Base-by-base conservation (phyloP, 116 monocot species). In the Phalaenopsis hybrid region DNA sequence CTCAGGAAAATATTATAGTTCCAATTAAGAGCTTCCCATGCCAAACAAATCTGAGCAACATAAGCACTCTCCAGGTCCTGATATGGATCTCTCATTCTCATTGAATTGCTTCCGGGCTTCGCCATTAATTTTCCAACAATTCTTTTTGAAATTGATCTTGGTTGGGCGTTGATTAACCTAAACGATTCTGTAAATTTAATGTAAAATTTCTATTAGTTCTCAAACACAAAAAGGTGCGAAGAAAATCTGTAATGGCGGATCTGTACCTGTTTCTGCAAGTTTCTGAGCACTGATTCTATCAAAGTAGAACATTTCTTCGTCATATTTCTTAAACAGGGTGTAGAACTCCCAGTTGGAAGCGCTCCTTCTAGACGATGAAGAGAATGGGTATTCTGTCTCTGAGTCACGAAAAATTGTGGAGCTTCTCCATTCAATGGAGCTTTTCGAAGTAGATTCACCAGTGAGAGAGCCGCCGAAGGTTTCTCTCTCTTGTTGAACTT, bases 21-120 rank as follows among this genome's bases (percentile, higher is more conserved):
- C 91, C 94, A 94, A 61, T 89, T 94, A 13, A 96, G 91, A 31
- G 92, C 96, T 79, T 96, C 96, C 96, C 96, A 96, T 80, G 92
- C 87, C 31, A 96, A 81, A 85, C 96, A 96, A 77, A 94, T 85
- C 84, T 96, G 96, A 72, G 92, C 91, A 2, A 94, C 94, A 49
- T 96, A 96, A 21, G 94, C 92, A 12, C 76, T 87, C 85, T 96
- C 96, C 31, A 96, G 85, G 55, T 96, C 94, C 46, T 85, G 76
- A 72, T 92, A 92, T 49, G 96, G 89, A 78, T 89, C 61, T 33
- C 80, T 82, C 10, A 20, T 65, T 21, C 67, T 57, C 55, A 55
- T 55, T 55, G 81, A 28, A 50, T 49, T 18, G 1, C 9, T 85
- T 58, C 48, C 72, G 0, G 78, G 81, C 75, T 88, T 90, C 6